Evolutionary conservation across 805 yeast genomes (phyloP), one percentile per base, ranked within the genome.

Genomic region (Hanseniaspora nectarophila): DNA sequence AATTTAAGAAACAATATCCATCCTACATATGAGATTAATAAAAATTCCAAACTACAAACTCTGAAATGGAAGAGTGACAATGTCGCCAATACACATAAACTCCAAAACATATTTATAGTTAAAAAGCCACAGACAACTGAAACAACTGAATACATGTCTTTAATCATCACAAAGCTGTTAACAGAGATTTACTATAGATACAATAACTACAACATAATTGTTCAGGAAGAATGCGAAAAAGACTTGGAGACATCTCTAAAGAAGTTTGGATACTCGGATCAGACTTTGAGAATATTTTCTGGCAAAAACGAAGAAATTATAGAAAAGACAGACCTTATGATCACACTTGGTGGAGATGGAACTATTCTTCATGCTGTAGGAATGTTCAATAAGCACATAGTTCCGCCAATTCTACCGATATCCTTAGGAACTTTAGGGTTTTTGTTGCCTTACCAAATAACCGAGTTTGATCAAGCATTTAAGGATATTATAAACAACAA

Each of bases 261-360:
- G 38, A 56, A 57, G 42, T 55, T 60, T 2, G 53, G 58, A n/a
- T 28, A 65, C 49, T 57, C 67, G 58, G 10, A 59, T 57, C 45
- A 62, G 62, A 20, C 70, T 70, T 6, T 73, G 58, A 58, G 68
- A 5, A 58, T 85, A 1, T 78, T 72, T 60, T 76, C 89, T 0
- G 92, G 94, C 0, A 59, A 74, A 3, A 65, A 65, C 16, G 67
- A 70, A 10, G 82, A 80, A 9, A 77, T 87, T 40, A 73, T 78
- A 1, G 59, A 70, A 10, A 84, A 80, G 58, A 77, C 95, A 0
- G 97, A 89, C 61, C 65, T 89, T 40, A 68, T 89, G 35, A 88
- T 89, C 8, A 84, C 95, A 0, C 66, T 89, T 37, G 97, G 97
- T n/a, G 97, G 97, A 18, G 97, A 89, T 65, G 97, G 97, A 5